Conservation (phyloP, 352 stramenopile species). For the Globisporangium nagaii region DNA sequence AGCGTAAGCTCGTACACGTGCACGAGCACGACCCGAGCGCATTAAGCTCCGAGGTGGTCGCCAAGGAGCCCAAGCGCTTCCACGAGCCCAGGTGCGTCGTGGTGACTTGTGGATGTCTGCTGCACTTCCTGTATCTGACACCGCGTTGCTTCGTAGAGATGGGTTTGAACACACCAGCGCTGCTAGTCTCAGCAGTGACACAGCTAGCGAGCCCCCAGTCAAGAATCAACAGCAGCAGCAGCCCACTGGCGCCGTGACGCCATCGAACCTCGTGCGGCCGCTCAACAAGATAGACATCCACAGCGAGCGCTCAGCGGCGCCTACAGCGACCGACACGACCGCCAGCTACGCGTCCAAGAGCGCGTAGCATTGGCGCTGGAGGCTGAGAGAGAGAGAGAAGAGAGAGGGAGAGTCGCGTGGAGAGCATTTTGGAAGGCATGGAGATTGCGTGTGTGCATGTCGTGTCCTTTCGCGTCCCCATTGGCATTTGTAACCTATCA, state of each 20-base stretch:
- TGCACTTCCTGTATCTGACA: no score
- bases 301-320: not conserved
- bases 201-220: not conserved
- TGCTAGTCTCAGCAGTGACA: not conserved
- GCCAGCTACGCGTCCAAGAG: conserved; percentile 2
- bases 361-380: not conserved
- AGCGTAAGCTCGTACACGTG: conserved; percentile 59
- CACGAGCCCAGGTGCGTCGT: conserved; percentile 36
- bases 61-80: conserved; percentile 59
- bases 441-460: not conserved
- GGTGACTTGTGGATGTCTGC: not conserved
- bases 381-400: not conserved
- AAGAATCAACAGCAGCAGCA: not conserved
- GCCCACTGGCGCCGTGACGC: conserved; percentile 26
- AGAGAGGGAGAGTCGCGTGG: not conserved
- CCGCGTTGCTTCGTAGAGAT: not conserved
- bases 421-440: not conserved
- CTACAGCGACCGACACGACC: not conserved
- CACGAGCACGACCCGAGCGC: conserved; percentile 29
- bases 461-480: not conserved
- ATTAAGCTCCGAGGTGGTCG: conserved; percentile 21
- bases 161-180: not conserved
- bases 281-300: conserved; percentile 57
- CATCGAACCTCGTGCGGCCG: conserved; percentile 47
- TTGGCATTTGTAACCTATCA: conserved; percentile 1